A percentile compares a stretch with the other conserved stretches of the same genome.
Evolutionary conservation across 148 eudicot genomes (phyloP).

Genomic region (Diospyros lotus): DNA sequence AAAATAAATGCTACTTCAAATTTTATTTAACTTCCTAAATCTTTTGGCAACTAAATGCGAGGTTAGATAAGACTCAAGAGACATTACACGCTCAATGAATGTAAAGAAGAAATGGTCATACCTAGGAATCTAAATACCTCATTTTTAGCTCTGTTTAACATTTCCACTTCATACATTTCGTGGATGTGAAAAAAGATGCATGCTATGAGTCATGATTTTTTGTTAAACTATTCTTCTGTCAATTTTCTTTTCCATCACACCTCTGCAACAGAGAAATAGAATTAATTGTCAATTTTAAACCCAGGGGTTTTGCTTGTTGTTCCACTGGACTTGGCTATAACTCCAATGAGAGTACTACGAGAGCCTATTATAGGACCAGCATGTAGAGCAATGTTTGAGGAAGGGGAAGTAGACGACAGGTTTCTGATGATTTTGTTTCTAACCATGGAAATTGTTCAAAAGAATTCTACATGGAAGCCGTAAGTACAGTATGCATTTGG

Average conservation of each 20-base stretch:
- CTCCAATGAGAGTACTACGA: slow-evolving; percentile 87
- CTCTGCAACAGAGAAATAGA: background rate
- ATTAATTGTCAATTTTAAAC: slow-evolving; percentile 2
- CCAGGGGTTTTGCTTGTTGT: slow-evolving; percentile 75
- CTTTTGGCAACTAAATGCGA: background rate
- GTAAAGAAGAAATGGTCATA: background rate
- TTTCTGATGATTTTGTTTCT: slow-evolving; percentile 74
- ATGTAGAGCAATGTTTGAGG: slow-evolving; percentile 76
- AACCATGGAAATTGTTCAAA: slow-evolving; percentile 69
- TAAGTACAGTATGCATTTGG: slow-evolving; percentile 33
- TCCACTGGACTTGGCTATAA: slow-evolving; percentile 88
- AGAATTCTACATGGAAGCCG: slow-evolving; percentile 95
- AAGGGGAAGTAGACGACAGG: slow-evolving; percentile 91
- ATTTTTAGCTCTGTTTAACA: background rate
- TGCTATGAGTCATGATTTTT: background rate
- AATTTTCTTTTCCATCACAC: background rate
- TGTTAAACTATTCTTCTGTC: background rate
- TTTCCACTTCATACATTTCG: background rate
- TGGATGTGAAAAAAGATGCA: background rate
- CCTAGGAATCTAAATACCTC: slow-evolving; percentile 2
- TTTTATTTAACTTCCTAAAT: background rate
- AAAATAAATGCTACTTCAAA: no score
- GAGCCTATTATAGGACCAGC: slow-evolving; percentile 79
- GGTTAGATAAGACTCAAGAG: background rate
- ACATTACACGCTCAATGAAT: background rate